These are phyloP conservation scores for Tuber microsphaerosporum DNA, from an alignment of 495 filamentous ascomycete genomes.

Conservation along the genomic window DNA sequence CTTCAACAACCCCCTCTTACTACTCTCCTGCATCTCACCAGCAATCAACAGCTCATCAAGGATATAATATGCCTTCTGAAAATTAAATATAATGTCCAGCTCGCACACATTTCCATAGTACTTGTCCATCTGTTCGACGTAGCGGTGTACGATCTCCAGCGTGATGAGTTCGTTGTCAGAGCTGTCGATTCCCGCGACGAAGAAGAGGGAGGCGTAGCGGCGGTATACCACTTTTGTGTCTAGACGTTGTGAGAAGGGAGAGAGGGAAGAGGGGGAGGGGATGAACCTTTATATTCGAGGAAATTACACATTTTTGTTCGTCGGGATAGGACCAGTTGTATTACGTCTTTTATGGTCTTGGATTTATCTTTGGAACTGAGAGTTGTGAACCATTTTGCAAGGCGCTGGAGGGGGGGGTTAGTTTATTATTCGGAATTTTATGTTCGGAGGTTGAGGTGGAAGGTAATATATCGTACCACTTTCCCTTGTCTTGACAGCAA, in stretches of 20 bases:
- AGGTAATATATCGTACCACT: conserved; percentile 60
- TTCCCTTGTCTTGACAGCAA: conserved; percentile 96
- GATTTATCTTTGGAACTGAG: conserved; percentile 97
- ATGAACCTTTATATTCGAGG: conserved; percentile 90
- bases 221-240: conserved; percentile 98
- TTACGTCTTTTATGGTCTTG: conserved; percentile 99
- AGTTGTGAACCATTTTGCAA: conserved; percentile 99
- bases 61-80: conserved; percentile 99
- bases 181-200: conserved; percentile 92
- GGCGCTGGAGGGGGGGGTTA: conserved; percentile 57
- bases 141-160: conserved; percentile 95
- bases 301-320: conserved; percentile 99
- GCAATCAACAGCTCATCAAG: conserved; percentile 92
- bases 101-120: conserved; percentile 99
- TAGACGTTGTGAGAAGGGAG: conserved; percentile 43
- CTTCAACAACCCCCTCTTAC: conserved; percentile 94
- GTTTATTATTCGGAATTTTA: conserved; percentile 36
- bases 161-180: conserved; percentile 97
- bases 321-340: conserved; percentile 90
- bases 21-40: conserved; percentile 97
- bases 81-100: conserved; percentile 98
- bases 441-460: conserved; percentile 34
- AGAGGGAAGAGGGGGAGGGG: conserved; percentile 3
- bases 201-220: conserved; percentile 96
- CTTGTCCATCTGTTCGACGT: conserved; percentile 99